phyloP scores from a whole-genome alignment of 768 basidiomycete species.

The Amanita pallidorosea region DNA sequence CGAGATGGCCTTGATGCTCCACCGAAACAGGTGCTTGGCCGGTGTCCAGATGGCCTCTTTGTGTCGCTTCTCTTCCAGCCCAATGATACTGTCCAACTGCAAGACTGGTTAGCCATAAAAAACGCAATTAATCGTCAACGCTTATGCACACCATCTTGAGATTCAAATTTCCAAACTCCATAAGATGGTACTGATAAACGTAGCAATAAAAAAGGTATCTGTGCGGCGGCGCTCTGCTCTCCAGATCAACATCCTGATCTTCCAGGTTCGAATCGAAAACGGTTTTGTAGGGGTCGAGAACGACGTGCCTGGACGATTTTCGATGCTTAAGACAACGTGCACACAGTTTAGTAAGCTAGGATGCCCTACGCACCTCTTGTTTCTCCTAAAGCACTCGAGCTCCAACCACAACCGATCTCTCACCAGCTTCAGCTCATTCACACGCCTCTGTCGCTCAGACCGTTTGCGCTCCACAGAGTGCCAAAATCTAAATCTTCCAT shows the following conservation, averaged over 20 bases:
- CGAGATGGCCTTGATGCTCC: slow-evolving; percentile 28
- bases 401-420: slow-evolving; percentile 22
- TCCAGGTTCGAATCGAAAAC: slow-evolving; percentile 26
- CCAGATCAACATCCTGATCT: slow-evolving; percentile 10
- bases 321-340: not conserved
- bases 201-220: slow-evolving; percentile 67
- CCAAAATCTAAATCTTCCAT: slow-evolving; percentile 29
- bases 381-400: slow-evolving; percentile 36
- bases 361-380: slow-evolving; percentile 39
- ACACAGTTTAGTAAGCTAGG: not conserved
- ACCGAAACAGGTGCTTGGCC: slow-evolving; percentile 20
- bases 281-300: slow-evolving; percentile 53
- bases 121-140: not conserved
- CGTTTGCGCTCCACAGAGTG: slow-evolving; percentile 17
- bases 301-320: slow-evolving; percentile 21
- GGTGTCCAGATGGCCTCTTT: slow-evolving; percentile 42
- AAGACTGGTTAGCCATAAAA: slow-evolving; percentile 6
- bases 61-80: slow-evolving; percentile 36
- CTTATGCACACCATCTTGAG: slow-evolving; percentile 28
- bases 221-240: slow-evolving; percentile 42
- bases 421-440: slow-evolving; percentile 27
- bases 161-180: slow-evolving; percentile 25
- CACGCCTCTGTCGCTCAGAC: slow-evolving; percentile 18
- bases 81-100: slow-evolving; percentile 49
- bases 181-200: slow-evolving; percentile 53